phyloP scores from a whole-genome alignment of 352 stramenopile species.

The Phytophthora pinifolia region DNA sequence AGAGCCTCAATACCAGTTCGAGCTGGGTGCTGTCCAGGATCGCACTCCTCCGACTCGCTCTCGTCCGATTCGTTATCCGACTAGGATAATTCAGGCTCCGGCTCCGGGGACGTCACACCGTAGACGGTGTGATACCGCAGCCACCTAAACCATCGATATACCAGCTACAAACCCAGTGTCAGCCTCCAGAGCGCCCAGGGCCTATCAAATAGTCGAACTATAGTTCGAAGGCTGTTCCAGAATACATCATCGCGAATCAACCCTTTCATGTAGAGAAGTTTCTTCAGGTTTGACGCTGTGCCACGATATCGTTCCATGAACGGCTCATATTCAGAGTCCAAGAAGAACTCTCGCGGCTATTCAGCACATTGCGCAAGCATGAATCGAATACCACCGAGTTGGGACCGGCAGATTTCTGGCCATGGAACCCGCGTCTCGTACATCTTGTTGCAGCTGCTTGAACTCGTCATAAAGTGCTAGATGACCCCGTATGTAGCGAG shows the following conservation, averaged over 20 bases:
- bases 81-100: not conserved
- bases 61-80: constrained; percentile 1
- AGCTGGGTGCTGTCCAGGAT: not conserved
- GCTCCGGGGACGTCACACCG: too few species aligned
- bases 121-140: not conserved
- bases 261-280: constrained; percentile 1
- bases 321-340: constrained; percentile 4
- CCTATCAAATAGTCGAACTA: constrained; percentile 4
- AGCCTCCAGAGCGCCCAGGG: not conserved
- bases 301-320: constrained; percentile 10
- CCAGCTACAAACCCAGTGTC: constrained; percentile 5
- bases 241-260: constrained; percentile 9
- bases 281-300: not conserved
- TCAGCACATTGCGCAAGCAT: constrained; percentile 5
- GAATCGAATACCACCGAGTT: constrained; percentile 8
- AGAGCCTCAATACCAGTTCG: not conserved
- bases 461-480: constrained; percentile 11
- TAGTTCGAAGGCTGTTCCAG: constrained; percentile 4
- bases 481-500: constrained; percentile 1
- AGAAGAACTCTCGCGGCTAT: constrained; percentile 4
- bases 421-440: not conserved
- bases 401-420: constrained; percentile 6
- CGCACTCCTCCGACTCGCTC: constrained; percentile 1
- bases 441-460: constrained; percentile 2
- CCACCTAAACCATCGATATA: constrained; percentile 11